Evolutionary conservation across 2,329 filamentous ascomycete species (phyloP), one percentile per base, ranked within the genome.

Genomic region (Pseudogymnoascus sp.): DNA sequence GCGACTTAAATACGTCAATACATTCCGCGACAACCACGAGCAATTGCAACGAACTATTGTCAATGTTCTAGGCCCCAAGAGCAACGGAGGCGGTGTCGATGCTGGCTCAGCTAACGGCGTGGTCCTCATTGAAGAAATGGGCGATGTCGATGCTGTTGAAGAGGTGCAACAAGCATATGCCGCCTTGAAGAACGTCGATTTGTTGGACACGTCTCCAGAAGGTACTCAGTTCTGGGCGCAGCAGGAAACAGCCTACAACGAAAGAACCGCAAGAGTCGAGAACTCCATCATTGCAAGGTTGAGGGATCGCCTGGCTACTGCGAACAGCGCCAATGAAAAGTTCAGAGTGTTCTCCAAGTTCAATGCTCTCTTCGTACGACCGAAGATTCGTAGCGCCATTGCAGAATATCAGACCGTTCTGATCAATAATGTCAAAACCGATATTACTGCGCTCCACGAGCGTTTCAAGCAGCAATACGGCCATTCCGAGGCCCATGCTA

Each of bases 291-390:
- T 99, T 74, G 92, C 95, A 35, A 85, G 92, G 61, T 81, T 99
- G 33, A 85, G 95, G 71, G 95, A 99, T 76, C 89, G 95, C 63
- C 83, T 99, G 62, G 95, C 93, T 12, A 96, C 92, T 5, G 93
- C 95, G 11, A 97, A 96, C 81, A 96, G 92, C 65, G 95, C 95
- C 41, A 97, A 96, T 73, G 96, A 99, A 77, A 99, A 99, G 95
- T 99, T 99, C 75, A 90, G 96, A 62, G 95, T 99, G 65, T 99
- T 99, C 75, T 97, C 95, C 61, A 97, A 97, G 74, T 99, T 99
- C 83, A 99, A 99, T 73, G 95, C 95, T 1, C 87, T 99, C 31
- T 96, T 99, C 69, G 93, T 99, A 63, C 87, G 95, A 64, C 95
- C 95, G n/a, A 99, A 99, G 81, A 97, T 99, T 77, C 88, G 95